Percentiles rank a stretch among this genome's conserved stretches.
These are phyloP conservation scores for Centella asiatica DNA, from an alignment of 129 eudicot species.

Conservation along the genomic window DNA sequence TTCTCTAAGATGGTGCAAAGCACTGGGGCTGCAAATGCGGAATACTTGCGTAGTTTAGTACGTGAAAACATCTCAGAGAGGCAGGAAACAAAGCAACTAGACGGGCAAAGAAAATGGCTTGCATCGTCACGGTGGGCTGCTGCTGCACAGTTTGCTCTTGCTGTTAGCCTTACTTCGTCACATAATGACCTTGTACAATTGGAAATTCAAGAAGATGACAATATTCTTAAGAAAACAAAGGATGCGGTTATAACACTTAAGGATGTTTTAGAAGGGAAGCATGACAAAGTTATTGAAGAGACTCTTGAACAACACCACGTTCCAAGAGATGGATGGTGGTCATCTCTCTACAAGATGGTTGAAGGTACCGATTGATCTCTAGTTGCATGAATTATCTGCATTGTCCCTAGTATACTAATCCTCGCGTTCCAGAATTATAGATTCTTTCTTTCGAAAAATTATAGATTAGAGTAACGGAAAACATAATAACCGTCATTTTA, in stretches of 20 bases:
- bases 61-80: slow-evolving; percentile 18
- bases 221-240: slow-evolving; percentile 57
- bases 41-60: slow-evolving; percentile 67
- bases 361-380: slow-evolving; percentile 45
- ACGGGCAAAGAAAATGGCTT: slow-evolving; percentile 55
- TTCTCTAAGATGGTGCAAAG: slow-evolving; percentile 96
- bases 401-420: background rate
- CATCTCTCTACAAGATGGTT: slow-evolving; percentile 67
- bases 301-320: slow-evolving; percentile 47
- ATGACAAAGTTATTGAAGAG: slow-evolving; percentile 56
- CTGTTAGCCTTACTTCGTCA: slow-evolving; percentile 55
- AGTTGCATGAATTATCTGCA: background rate
- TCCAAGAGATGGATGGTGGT: slow-evolving; percentile 85
- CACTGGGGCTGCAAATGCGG: slow-evolving; percentile 88
- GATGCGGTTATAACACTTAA: slow-evolving; percentile 78
- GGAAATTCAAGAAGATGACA: slow-evolving; percentile 35
- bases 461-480: too few relatives aligned
- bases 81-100: slow-evolving; percentile 32
- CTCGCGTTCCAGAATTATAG: too few relatives aligned
- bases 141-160: slow-evolving; percentile 76
- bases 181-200: slow-evolving; percentile 49
- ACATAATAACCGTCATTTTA: too few relatives aligned
- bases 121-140: slow-evolving; percentile 81
- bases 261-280: slow-evolving; percentile 74
- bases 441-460: too few relatives aligned